Percentiles rank a stretch among this genome's conserved stretches.
Evolutionary conservation across 805 yeast species (phyloP).

Genomic region (Lipomyces spencermartinsiae): DNA sequence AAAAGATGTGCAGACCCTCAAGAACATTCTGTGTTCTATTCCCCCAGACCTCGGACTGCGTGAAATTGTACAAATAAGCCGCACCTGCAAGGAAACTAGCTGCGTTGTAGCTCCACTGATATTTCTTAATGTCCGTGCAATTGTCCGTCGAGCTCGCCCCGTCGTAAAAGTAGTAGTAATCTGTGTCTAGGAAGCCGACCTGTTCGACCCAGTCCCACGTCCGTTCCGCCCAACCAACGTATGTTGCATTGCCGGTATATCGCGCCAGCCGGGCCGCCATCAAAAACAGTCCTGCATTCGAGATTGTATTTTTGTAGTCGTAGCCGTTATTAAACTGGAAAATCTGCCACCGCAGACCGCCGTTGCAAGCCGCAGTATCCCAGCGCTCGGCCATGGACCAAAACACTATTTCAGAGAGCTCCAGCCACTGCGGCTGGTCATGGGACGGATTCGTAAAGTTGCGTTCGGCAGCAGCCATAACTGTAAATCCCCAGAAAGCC

Average conservation of each 20-base stretch:
- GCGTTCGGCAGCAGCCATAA: slow-evolving; percentile 89
- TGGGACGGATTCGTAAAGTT: slow-evolving; percentile 74
- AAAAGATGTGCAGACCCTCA: slow-evolving; percentile 61
- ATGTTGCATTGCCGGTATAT: slow-evolving; percentile 72
- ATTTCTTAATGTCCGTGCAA: slow-evolving; percentile 64
- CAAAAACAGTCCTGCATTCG: slow-evolving; percentile 84
- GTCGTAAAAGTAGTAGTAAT: slow-evolving; percentile 57
- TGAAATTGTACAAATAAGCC: slow-evolving; percentile 79
- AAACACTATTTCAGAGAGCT: slow-evolving; percentile 85
- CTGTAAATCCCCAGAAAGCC: slow-evolving; percentile 95
- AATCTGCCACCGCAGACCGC: slow-evolving; percentile 97
- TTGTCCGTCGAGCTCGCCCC: slow-evolving; percentile 53
- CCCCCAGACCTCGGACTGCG: slow-evolving; percentile 71
- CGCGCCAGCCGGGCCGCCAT: slow-evolving; percentile 84
- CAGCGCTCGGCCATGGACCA: slow-evolving; percentile 90
- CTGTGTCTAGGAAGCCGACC: slow-evolving; percentile 51
- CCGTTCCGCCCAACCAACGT: slow-evolving; percentile 70
- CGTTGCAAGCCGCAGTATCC: slow-evolving; percentile 76
- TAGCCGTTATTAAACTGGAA: slow-evolving; percentile 94
- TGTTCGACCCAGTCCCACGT: slow-evolving; percentile 74
- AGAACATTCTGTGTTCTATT: slow-evolving; percentile 63
- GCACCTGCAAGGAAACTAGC: slow-evolving; percentile 80
- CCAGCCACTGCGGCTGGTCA: slow-evolving; percentile 76
- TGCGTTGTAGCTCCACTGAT: slow-evolving; percentile 87
- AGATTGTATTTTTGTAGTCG: slow-evolving; percentile 86